Percentiles rank a stretch among this genome's conserved stretches.
Evolutionary conservation across 176 grass and related monocot genomes (phyloP).

Genomic region (Triticum urartu): DNA sequence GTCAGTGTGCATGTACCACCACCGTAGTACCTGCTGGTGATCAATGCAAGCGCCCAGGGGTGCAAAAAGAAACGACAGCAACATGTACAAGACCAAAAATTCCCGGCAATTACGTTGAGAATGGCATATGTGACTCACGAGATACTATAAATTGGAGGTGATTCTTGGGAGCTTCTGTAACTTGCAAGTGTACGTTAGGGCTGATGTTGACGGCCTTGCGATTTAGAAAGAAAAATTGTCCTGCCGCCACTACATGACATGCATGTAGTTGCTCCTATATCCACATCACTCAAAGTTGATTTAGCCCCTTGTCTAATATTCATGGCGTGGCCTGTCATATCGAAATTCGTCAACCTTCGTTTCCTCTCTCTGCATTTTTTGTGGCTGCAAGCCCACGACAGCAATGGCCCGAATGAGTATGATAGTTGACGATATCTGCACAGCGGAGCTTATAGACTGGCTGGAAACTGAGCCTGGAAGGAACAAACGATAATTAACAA

Average conservation of each 20-base stretch:
- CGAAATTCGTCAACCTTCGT: background rate
- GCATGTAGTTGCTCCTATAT: conserved; percentile 5
- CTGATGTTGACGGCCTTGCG: background rate
- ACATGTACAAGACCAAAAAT: background rate
- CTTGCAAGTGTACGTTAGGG: background rate
- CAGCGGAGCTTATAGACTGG: background rate
- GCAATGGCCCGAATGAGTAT: background rate
- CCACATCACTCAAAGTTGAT: background rate
- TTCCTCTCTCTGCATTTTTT: background rate
- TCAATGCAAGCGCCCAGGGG: background rate
- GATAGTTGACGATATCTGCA: background rate
- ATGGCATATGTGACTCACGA: background rate
- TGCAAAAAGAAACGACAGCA: background rate
- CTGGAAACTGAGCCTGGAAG: background rate
- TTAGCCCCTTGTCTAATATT: background rate
- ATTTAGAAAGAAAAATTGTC: background rate
- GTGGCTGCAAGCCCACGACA: background rate
- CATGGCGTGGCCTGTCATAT: background rate
- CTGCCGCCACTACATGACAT: background rate
- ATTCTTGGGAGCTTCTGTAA: background rate
- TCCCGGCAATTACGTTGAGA: no score
- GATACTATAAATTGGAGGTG: background rate
- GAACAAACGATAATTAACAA: background rate
- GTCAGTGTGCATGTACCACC: background rate
- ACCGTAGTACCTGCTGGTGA: background rate